phyloP scores from a whole-genome alignment of 371 early-diverging fungal species.

The Mucor piriformis region DNA sequence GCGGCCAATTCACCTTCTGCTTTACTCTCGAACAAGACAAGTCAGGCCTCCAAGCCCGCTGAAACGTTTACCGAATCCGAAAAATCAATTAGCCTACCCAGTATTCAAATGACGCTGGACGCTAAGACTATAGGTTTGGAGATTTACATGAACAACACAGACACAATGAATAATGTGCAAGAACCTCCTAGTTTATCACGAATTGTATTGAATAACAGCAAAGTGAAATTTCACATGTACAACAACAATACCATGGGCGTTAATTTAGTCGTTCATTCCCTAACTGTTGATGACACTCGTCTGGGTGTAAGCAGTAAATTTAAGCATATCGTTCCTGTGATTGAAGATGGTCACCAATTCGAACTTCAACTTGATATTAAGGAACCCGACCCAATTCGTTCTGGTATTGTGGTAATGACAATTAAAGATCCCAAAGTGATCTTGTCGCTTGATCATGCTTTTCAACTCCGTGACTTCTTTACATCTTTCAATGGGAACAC shows the following conservation, averaged over 20 bases:
- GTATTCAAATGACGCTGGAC: conserved; percentile 21
- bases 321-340: conserved; percentile 78
- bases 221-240: conserved; percentile 60
- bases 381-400: conserved; percentile 39
- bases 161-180: conserved; percentile 9
- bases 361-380: conserved; percentile 46
- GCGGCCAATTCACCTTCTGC: not conserved
- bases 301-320: conserved; percentile 78
- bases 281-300: conserved; percentile 85
- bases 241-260: conserved; percentile 69
- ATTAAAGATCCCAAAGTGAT: conserved; percentile 85
- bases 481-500: conserved; percentile 45
- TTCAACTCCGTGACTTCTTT: conserved; percentile 73
- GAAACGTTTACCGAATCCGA: conserved; percentile 1
- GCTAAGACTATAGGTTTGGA: conserved; percentile 40
- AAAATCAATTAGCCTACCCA: not conserved
- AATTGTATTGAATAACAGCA: conserved; percentile 59
- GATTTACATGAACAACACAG: conserved; percentile 25
- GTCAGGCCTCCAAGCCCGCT: not conserved
- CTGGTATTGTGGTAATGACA: conserved; percentile 65
- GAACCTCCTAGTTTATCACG: conserved; percentile 31
- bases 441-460: conserved; percentile 83
- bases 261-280: conserved; percentile 68
- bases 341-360: conserved; percentile 45
- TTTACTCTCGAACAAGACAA: not conserved